Evolutionary conservation across 2,329 filamentous ascomycete species (phyloP), one percentile per base, ranked within the genome.

Genomic region (Fusarium stilboides): DNA sequence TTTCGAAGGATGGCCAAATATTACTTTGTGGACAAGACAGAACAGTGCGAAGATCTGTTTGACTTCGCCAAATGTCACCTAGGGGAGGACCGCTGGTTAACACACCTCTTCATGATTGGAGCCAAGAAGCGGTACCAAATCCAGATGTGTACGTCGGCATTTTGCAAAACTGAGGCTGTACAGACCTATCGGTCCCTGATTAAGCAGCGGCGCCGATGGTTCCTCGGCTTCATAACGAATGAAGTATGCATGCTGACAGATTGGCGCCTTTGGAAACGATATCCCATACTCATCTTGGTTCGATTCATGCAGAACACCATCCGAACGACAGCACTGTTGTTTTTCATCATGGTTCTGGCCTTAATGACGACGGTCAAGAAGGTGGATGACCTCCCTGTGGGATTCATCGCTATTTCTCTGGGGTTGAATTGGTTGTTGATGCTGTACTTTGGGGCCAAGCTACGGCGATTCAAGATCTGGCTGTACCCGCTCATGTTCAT

Each of bases 241-340:
- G 95, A 98, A 79, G 95, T 94, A 9, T 98, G 94, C 82, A 98
- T 98, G 96, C 84, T 99, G 82, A 98, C 96, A 3, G 95, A 98
- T 80, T 89, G 92, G 80, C 89, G 96, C 62, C 85, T 98, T 28
- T 98, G 95, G 95, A 92, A 88, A 78, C 88, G 93, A 52, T 98
- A 98, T 79, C 94, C 96, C 0, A 86, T 97, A 53, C 86, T 99
- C 43, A 90, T 94, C 51, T 75, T 97, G 37, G 91, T 98, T 40
- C 90, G 95, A 37, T 96, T 98, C 79, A 93, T 96, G 88, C 94
- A 98, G 75, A 97, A 98, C 82, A 98, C 94, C 2, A 97, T 98
- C 74, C 89, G 96, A 62, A 98, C 95, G 4, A 99, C 95, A 1
- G 94, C 94, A 0, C 84, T 98, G 42, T 87, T 98, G 2, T 98